Conservation (phyloP, 441 rosid genomes). For the Lepidium campestre region DNA sequence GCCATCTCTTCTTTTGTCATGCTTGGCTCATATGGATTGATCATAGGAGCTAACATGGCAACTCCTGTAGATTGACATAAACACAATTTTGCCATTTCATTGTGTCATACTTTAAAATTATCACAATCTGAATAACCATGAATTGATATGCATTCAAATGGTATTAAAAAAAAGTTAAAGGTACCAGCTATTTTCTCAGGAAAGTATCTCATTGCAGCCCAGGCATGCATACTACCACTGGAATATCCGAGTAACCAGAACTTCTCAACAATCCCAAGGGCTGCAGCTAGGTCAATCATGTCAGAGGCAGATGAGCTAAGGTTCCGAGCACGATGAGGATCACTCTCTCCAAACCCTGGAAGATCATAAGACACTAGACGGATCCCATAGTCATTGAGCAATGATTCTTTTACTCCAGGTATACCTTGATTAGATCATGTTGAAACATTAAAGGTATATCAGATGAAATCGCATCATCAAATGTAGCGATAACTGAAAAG, state of each 20-base stretch:
- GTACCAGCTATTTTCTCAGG: slow-evolving; percentile 58
- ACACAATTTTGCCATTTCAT: not conserved
- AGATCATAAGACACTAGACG: slow-evolving; percentile 65
- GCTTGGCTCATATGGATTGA: slow-evolving; percentile 63
- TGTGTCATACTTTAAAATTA: not conserved
- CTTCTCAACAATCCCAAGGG: slow-evolving; percentile 42
- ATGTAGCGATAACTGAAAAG: not conserved
- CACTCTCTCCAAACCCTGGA: slow-evolving; percentile 82
- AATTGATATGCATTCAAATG: not conserved
- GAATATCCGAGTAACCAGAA: slow-evolving; percentile 71
- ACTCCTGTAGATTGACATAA: slow-evolving; percentile 42
- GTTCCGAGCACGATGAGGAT: slow-evolving; percentile 58
- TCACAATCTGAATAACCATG: not conserved
- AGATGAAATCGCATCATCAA: not conserved
- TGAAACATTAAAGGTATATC: not conserved
- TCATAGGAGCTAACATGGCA: slow-evolving; percentile 51
- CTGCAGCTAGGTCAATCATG: slow-evolving; percentile 47
- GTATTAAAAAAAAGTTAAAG: not conserved
- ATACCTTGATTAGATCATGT: slow-evolving; percentile 43
- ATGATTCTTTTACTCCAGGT: slow-evolving; percentile 66
- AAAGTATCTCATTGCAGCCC: slow-evolving; percentile 66
- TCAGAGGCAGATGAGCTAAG: slow-evolving; percentile 63
- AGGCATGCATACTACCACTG: slow-evolving; percentile 59
- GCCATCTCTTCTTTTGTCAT: slow-evolving; percentile 54
- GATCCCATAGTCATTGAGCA: slow-evolving; percentile 69